Conservation (phyloP, 2,329 filamentous ascomycete genomes). For the Curvularia hawaiiensis region DNA sequence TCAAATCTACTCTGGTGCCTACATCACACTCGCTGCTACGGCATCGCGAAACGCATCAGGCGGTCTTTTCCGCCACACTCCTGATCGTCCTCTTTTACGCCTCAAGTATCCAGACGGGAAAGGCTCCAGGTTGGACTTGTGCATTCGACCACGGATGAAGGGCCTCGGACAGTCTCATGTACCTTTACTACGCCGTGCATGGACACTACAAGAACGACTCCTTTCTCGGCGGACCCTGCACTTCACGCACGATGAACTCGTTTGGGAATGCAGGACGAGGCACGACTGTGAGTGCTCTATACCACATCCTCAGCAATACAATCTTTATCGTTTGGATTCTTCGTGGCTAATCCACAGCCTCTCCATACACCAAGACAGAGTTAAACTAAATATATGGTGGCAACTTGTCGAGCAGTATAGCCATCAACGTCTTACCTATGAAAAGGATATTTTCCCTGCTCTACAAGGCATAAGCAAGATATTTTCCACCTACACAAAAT, state of each 20-base stretch:
- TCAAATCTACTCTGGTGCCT: constrained; percentile 20
- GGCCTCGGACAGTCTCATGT: not conserved
- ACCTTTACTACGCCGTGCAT: constrained; percentile 6
- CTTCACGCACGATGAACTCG: constrained; percentile 7
- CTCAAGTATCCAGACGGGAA: not conserved
- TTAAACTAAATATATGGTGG: no score
- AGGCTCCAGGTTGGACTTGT: not conserved
- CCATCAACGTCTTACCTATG: not conserved
- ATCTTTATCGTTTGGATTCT: no score
- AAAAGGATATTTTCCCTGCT: constrained; percentile 9
- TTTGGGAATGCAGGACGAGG: constrained; percentile 10
- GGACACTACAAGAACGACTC: constrained; percentile 12
- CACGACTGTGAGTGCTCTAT: constrained; percentile 1
- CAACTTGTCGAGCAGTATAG: constrained; percentile 5
- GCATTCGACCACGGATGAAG: not conserved
- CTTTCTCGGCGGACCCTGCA: constrained; percentile 3
- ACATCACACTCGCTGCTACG: constrained; percentile 16
- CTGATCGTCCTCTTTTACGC: not conserved
- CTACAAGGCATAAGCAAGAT: constrained; percentile 9
- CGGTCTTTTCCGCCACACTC: constrained; percentile 8
- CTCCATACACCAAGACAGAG: no score
- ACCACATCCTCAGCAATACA: not conserved
- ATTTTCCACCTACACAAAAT: not conserved
- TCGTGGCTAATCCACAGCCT: no score
- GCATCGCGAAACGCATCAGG: not conserved